Conservation (phyloP, 2,329 filamentous ascomycete species). For the Fusarium bulbicola region DNA sequence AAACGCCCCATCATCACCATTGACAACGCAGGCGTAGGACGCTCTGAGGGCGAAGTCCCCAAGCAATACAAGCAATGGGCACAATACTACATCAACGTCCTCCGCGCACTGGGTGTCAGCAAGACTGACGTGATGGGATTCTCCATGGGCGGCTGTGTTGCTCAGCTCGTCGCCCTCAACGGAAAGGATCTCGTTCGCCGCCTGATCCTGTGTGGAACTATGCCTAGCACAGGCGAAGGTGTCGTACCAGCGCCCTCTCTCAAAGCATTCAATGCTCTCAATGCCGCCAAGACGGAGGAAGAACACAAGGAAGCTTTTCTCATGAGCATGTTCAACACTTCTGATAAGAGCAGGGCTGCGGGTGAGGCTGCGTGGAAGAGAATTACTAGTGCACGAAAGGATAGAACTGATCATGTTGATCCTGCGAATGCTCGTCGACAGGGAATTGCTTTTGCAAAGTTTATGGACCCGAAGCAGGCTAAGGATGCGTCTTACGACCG, state of each 20-base stretch:
- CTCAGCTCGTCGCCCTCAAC: slow-evolving; percentile 56
- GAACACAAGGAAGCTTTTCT: slow-evolving; percentile 48
- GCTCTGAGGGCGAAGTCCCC: slow-evolving; percentile 53
- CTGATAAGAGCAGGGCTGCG: slow-evolving; percentile 44
- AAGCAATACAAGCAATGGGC: slow-evolving; percentile 45
- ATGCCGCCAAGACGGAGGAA: slow-evolving; percentile 43
- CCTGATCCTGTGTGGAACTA: slow-evolving; percentile 56
- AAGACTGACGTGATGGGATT: slow-evolving; percentile 59
- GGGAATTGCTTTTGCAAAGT: slow-evolving; percentile 47
- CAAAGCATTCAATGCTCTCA: slow-evolving; percentile 47
- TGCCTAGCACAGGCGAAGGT: slow-evolving; percentile 50
- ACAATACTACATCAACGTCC: slow-evolving; percentile 47
- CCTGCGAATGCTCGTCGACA: slow-evolving; percentile 44
- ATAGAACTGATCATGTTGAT: slow-evolving; percentile 42
- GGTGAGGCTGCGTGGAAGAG: slow-evolving; percentile 48
- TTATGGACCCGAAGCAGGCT: slow-evolving; percentile 47
- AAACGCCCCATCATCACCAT: slow-evolving; percentile 55
- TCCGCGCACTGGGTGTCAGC: slow-evolving; percentile 49
- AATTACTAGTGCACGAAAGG: slow-evolving; percentile 41
- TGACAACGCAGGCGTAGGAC: slow-evolving; percentile 60
- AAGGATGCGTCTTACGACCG: slow-evolving; percentile 47
- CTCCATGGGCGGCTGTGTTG: slow-evolving; percentile 59
- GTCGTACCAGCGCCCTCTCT: slow-evolving; percentile 44
- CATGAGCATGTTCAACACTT: slow-evolving; percentile 47
- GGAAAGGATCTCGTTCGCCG: slow-evolving; percentile 49